These are phyloP conservation scores for Balakata baccata DNA, from an alignment of 345 rosid species.

Conservation along the genomic window DNA sequence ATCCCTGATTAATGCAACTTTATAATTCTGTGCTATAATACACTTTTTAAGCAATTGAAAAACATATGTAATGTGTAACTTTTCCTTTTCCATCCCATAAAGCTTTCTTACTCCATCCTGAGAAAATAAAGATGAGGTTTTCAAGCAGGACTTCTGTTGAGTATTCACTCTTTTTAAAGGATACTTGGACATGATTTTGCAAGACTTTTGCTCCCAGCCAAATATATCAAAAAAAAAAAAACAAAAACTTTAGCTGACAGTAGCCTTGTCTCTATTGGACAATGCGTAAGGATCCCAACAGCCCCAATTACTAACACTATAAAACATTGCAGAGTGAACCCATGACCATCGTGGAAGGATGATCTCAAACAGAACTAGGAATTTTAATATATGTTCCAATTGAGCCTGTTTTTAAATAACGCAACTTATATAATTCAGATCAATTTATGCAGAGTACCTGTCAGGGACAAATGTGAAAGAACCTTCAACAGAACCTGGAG, in stretches of 20 bases:
- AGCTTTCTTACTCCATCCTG: neutral
- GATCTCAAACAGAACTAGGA: neutral
- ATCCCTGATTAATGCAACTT: neutral
- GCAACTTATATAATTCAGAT: neutral
- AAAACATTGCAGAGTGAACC: neutral
- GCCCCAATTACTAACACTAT: neutral
- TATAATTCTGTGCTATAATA: neutral
- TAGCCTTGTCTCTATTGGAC: neutral
- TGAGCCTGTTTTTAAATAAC: neutral
- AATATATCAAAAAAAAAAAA: neutral
- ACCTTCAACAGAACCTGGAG: constrained; percentile 63
- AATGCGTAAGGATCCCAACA: neutral
- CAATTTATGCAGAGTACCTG: constrained; percentile 42
- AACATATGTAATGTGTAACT: neutral
- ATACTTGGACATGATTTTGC: neutral
- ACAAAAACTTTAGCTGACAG: neutral
- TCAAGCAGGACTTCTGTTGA: neutral
- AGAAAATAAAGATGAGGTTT: neutral
- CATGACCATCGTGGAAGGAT: neutral
- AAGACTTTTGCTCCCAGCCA: neutral
- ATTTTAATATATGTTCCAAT: neutral
- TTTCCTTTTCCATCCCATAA: neutral
- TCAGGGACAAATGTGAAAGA: constrained; percentile 85
- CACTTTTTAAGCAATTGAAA: neutral
- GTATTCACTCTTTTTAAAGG: neutral